phyloP scores from a whole-genome alignment of 2,329 filamentous ascomycete genomes.

The Metarhizium album region DNA sequence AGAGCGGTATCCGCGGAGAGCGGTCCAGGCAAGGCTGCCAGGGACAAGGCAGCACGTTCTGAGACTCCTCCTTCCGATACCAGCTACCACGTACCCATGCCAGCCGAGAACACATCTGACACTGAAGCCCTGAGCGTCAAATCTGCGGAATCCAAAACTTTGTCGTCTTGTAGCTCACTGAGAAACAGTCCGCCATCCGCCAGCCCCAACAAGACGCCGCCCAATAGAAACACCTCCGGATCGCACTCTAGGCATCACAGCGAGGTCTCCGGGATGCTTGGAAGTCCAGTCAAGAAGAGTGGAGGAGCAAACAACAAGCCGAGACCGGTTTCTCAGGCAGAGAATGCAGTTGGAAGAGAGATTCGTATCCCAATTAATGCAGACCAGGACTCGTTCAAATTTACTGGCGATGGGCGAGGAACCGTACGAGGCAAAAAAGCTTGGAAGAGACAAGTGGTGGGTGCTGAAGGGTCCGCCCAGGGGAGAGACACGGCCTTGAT shows the following conservation, averaged over 20 bases:
- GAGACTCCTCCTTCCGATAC: neutral
- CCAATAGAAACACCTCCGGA: neutral
- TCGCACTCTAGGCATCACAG: neutral
- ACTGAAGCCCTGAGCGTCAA: neutral
- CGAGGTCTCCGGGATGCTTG: neutral
- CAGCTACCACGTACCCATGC: neutral
- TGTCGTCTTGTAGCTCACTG: constrained; percentile 2
- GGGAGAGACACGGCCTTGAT: neutral
- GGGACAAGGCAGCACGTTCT: neutral
- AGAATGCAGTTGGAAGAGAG: neutral
- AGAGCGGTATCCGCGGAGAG: neutral
- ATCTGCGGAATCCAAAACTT: constrained; percentile 2
- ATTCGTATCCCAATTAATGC: neutral
- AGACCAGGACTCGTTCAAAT: neutral
- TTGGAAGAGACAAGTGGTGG: neutral
- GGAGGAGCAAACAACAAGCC: neutral
- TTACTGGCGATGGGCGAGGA: constrained; percentile 1
- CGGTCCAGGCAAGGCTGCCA: neutral
- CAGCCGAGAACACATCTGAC: neutral
- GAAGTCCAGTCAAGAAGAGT: neutral
- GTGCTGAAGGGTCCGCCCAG: neutral
- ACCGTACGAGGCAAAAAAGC: neutral
- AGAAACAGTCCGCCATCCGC: neutral
- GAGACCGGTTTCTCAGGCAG: neutral
- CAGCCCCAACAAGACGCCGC: neutral